Percentiles rank a stretch among this genome's conserved stretches.
Evolutionary conservation across 495 filamentous ascomycete species (phyloP).

Genomic region (Clohesyomyces aquaticus): DNA sequence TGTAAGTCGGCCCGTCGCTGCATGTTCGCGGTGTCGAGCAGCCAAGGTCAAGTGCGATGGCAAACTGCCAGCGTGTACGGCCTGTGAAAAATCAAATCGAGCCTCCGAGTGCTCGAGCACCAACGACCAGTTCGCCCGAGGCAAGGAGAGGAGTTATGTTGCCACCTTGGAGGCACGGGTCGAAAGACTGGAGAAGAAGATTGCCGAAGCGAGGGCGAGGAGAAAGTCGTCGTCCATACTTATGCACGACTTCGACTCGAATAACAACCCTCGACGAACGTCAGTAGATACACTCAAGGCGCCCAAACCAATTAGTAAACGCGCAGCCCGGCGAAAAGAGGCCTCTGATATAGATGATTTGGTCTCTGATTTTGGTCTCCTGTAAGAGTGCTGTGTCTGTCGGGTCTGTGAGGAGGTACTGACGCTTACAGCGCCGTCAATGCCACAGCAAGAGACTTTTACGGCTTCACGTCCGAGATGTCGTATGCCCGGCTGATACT

Average conservation of each 20-base stretch:
- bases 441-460: constrained; percentile 88
- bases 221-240: constrained; percentile 56
- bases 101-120: constrained; percentile 85
- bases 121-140: constrained; percentile 89
- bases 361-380: constrained; percentile 52
- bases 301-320: constrained; percentile 33
- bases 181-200: constrained; percentile 77
- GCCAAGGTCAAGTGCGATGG: constrained; percentile 97
- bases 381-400: constrained; percentile 37
- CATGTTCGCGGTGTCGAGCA: constrained; percentile 86
- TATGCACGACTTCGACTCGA: constrained; percentile 44
- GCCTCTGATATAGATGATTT: constrained; percentile 50
- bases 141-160: constrained; percentile 94
- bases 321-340: constrained; percentile 46
- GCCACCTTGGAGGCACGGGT: constrained; percentile 86
- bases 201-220: constrained; percentile 62
- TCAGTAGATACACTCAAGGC: constrained; percentile 38
- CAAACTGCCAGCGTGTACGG: constrained; percentile 89
- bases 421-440: constrained; percentile 71
- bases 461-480: constrained; percentile 79
- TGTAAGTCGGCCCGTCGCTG: constrained; percentile 88
- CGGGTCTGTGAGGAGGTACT: background rate
- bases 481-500: constrained; percentile 84
- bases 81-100: constrained; percentile 83
- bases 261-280: constrained; percentile 38